These are phyloP conservation scores for Elongisporangium anandrum DNA, from an alignment of 352 stramenopile species.

Conservation along the genomic window DNA sequence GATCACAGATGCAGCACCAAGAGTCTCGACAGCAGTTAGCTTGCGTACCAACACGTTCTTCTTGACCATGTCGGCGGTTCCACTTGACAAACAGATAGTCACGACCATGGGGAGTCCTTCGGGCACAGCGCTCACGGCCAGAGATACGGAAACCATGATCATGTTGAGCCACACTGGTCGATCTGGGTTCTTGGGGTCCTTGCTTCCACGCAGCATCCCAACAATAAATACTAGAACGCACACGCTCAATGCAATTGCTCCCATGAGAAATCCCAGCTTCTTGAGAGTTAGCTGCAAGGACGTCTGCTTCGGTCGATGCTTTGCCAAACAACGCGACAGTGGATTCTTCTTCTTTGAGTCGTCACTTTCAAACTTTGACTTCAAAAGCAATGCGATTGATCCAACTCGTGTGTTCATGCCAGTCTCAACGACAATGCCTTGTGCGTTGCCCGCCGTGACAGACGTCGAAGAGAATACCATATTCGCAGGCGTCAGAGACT, in stretches of 20 bases:
- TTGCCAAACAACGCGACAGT: constrained; percentile 43
- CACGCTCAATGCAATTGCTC: constrained; percentile 80
- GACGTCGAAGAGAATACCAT: constrained; percentile 93
- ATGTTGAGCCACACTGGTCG: constrained; percentile 85
- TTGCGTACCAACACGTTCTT: constrained; percentile 54
- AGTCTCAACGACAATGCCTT: constrained; percentile 66
- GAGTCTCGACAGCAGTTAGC: constrained; percentile 43
- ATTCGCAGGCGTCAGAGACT: constrained; percentile 60
- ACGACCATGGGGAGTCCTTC: constrained; percentile 36
- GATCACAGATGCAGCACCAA: constrained; percentile 82
- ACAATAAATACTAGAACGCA: constrained; percentile 89
- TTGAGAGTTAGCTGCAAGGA: constrained; percentile 92
- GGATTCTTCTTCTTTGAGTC: constrained; percentile 28
- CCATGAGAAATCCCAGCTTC: constrained; percentile 91
- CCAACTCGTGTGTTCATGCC: constrained; percentile 71
- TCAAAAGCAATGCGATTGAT: constrained; percentile 59
- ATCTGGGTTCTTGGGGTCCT: constrained; percentile 60
- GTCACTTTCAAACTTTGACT: constrained; percentile 24
- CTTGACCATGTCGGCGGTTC: constrained; percentile 31
- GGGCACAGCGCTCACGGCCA: constrained; percentile 37
- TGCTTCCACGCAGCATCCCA: constrained; percentile 53
- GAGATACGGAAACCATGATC: constrained; percentile 87
- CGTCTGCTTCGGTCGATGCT: constrained; percentile 73
- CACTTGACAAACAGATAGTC: constrained; percentile 29
- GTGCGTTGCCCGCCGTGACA: constrained; percentile 73